Conservation (phyloP, 2,329 filamentous ascomycete species). For the Westerdykella ornata region DNA sequence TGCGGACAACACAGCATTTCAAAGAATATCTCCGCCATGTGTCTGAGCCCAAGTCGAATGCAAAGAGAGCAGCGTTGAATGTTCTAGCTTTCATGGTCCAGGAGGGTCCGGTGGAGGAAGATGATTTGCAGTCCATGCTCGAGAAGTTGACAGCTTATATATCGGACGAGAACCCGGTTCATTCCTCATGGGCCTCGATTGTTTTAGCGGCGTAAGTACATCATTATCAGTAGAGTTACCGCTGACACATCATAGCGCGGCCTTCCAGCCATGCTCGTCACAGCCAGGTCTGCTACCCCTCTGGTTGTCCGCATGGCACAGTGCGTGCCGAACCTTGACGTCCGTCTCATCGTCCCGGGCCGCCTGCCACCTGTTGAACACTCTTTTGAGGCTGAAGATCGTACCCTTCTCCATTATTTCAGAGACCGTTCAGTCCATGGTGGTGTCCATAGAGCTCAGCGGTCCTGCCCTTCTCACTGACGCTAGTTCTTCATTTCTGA, state of each 20-base stretch:
- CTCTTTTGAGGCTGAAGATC: slow-evolving; percentile 60
- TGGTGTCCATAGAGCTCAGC: slow-evolving; percentile 71
- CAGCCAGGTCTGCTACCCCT: slow-evolving; percentile 35
- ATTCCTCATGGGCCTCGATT: slow-evolving; percentile 75
- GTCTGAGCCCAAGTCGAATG: slow-evolving; percentile 28
- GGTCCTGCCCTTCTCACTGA: slow-evolving; percentile 76
- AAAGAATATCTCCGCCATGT: slow-evolving; percentile 38
- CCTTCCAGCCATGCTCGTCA: slow-evolving; percentile 24
- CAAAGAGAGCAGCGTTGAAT: slow-evolving; percentile 49
- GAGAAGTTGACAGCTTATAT: slow-evolving; percentile 53
- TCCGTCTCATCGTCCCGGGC: slow-evolving; percentile 66
- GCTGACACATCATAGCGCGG: slow-evolving; percentile 17
- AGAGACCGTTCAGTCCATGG: slow-evolving; percentile 64
- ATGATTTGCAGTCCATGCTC: slow-evolving; percentile 53
- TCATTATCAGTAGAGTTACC: background rate
- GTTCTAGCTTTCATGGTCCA: slow-evolving; percentile 46
- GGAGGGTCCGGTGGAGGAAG: slow-evolving; percentile 36
- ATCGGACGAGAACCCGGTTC: slow-evolving; percentile 58
- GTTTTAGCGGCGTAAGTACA: slow-evolving; percentile 65
- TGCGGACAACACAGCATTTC: slow-evolving; percentile 33
- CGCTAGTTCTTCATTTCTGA: slow-evolving; percentile 67
- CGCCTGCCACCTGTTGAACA: slow-evolving; percentile 65
- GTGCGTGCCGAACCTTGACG: slow-evolving; percentile 63
- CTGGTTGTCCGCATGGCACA: slow-evolving; percentile 73
- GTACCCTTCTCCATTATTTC: slow-evolving; percentile 61